phyloP scores from a whole-genome alignment of 139 green algal genomes.

The Auxenochlorella pyrenoidosa region DNA sequence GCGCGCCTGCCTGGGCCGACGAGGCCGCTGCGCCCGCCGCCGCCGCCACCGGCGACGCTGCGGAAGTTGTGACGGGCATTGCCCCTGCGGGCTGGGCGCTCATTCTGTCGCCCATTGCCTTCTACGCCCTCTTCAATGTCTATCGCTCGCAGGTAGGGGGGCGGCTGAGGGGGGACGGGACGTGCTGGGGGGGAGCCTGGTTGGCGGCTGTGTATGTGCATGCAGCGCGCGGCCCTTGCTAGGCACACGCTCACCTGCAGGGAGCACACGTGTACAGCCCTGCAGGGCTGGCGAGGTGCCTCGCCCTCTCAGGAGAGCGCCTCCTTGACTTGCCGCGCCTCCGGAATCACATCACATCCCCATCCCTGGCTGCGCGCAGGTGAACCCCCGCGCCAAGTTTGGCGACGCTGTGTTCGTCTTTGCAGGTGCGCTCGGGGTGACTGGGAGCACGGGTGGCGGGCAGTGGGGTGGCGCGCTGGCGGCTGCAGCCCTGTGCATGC shows the following conservation, averaged over 20 bases:
- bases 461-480: neutral
- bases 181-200: too few relatives aligned
- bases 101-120: conserved; percentile 12
- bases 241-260: too few relatives aligned
- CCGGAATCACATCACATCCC: neutral
- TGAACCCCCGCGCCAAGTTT: neutral
- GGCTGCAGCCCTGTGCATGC: neutral
- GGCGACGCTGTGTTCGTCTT: conserved; percentile 1
- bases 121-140: conserved; percentile 38
- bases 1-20: neutral
- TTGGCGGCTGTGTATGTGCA: too few relatives aligned
- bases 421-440: neutral
- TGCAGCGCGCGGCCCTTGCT: too few relatives aligned
- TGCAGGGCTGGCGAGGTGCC: too few relatives aligned
- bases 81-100: neutral
- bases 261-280: too few relatives aligned
- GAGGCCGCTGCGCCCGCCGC: neutral
- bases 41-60: neutral
- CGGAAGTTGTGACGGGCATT: neutral
- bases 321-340: too few relatives aligned
- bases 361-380: neutral
- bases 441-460: neutral
- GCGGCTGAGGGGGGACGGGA: neutral
- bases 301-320: too few relatives aligned
- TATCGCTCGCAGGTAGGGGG: conserved; percentile 31